Conservation (phyloP, 768 basidiomycete genomes). For the Imleria badia region DNA sequence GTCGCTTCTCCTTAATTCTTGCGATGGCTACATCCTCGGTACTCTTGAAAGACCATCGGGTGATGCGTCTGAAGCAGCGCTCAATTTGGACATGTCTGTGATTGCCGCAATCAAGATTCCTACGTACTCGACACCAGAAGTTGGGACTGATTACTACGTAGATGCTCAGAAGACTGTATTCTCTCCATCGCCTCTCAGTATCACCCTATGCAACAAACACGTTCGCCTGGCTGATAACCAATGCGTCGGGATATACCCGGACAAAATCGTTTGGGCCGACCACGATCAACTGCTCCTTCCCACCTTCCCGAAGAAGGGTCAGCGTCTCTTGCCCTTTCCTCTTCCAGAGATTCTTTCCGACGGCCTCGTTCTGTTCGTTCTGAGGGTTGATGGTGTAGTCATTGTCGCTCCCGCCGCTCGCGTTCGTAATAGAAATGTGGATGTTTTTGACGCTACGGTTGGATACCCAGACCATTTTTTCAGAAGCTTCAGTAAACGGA, state of each 20-base stretch:
- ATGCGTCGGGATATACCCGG: slow-evolving; percentile 9
- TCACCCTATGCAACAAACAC: neutral
- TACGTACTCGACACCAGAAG: no score
- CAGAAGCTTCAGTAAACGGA: neutral
- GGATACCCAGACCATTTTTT: slow-evolving; percentile 20
- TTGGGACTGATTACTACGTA: no score
- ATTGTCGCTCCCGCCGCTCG: neutral
- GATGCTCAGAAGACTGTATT: no score
- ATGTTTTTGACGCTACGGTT: neutral
- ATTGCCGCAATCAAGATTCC: no score
- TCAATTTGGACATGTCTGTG: no score
- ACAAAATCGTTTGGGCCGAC: slow-evolving; percentile 17
- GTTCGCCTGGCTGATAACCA: slow-evolving; percentile 11
- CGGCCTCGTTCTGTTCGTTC: neutral
- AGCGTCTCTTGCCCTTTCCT: slow-evolving; percentile 9
- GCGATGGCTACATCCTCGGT: no score
- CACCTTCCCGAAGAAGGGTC: slow-evolving; percentile 2
- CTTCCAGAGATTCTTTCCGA: slow-evolving; percentile 5
- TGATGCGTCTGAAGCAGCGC: no score
- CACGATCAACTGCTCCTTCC: slow-evolving; percentile 9
- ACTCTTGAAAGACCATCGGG: no score
- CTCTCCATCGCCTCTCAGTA: no score
- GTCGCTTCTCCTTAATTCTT: no score
- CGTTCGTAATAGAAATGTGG: slow-evolving; percentile 7
- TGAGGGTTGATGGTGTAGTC: neutral